phyloP scores from a whole-genome alignment of 495 filamentous ascomycete genomes.

The Staphylotrichum tortipilum region DNA sequence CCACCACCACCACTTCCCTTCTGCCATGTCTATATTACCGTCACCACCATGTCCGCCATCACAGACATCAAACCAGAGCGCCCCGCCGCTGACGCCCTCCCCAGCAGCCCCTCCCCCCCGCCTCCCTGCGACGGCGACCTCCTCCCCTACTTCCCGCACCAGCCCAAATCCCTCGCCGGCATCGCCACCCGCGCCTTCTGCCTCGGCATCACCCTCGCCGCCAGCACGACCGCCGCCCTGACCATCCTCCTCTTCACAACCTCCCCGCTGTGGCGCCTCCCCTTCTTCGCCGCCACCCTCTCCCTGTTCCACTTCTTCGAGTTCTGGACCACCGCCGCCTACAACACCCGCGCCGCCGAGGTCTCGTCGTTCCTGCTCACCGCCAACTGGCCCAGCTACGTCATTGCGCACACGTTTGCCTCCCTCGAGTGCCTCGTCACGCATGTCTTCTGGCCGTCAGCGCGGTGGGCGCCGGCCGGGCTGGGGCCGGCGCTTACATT shows the following conservation, averaged over 20 bases:
- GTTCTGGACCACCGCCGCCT: constrained; percentile 76
- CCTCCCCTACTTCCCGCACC: constrained; percentile 41
- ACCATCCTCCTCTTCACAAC: constrained; percentile 29
- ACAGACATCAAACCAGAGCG: not conserved
- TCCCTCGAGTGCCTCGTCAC: constrained; percentile 60
- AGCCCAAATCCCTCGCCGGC: constrained; percentile 62
- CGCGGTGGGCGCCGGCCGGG: constrained; percentile 30
- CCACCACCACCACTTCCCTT: too few relatives aligned
- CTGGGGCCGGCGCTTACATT: constrained; percentile 29
- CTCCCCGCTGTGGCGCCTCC: constrained; percentile 65
- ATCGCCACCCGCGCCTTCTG: constrained; percentile 63
- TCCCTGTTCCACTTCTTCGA: constrained; percentile 92
- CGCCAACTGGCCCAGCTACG: constrained; percentile 79
- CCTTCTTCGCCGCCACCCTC: constrained; percentile 70
- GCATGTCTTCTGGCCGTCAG: constrained; percentile 48
- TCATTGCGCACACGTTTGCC: constrained; percentile 68
- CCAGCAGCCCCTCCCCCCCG: not conserved
- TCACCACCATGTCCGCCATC: not conserved
- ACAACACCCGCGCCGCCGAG: constrained; percentile 67
- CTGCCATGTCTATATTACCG: too few relatives aligned
- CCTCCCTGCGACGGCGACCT: constrained; percentile 12
- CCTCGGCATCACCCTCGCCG: constrained; percentile 40
- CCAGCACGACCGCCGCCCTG: constrained; percentile 35
- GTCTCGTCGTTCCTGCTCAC: constrained; percentile 72
- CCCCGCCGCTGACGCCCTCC: not conserved